Evolutionary conservation across 352 stramenopile genomes (phyloP), one percentile per base, ranked within the genome.

Genomic region (Phytophthora megakarya): DNA sequence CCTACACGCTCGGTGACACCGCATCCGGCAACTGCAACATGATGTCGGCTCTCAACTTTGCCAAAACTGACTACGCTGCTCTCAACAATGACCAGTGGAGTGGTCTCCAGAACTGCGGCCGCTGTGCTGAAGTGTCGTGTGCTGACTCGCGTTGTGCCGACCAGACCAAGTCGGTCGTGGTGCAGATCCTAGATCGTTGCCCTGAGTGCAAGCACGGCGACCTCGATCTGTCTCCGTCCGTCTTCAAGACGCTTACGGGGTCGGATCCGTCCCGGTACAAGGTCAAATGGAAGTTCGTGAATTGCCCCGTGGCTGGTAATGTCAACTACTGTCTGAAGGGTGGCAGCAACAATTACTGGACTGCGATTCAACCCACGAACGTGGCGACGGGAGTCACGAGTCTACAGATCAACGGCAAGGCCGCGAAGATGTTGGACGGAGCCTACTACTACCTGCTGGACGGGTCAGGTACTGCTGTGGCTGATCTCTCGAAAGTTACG

Each of bases 131-230:
- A 33, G 82, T 92, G 9, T 75, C 71, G 32, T 91, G 81, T 48
- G 61, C 42, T 13, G 84, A 93, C 58, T 26, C 70, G n/a, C 66
- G 73, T 1, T 92, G 84, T 39, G 25, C 62, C 15, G 70, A 84
- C 62, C 63, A 75, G 47, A 67, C 49, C 35, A 80, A 45, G 47
- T 78, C 65, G 1, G 57, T 81, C 21, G 54, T 84, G 25, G 75
- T 91, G 35, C 75, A 91, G 51, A 75, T 93, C 39, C 59, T 90
- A 8, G 83, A 93, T 60, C 77, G 78, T 3, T 93, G 85, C 47
- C 85, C 85, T 1, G 85, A 92, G 61, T 93, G 85, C 71, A 65
- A 62, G 25, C 19, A 64, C 23, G 62, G 45, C 30, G 60, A 62
- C 43, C 45, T 78, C 30, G 73, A 81, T 40, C 53, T 80, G 61